Percentiles rank a stretch among this genome's conserved stretches.
These are phyloP conservation scores for Rhytidiadelphus loreus DNA, from an alignment of 225 moss, liverwort and hornwort species.

Conservation along the genomic window DNA sequence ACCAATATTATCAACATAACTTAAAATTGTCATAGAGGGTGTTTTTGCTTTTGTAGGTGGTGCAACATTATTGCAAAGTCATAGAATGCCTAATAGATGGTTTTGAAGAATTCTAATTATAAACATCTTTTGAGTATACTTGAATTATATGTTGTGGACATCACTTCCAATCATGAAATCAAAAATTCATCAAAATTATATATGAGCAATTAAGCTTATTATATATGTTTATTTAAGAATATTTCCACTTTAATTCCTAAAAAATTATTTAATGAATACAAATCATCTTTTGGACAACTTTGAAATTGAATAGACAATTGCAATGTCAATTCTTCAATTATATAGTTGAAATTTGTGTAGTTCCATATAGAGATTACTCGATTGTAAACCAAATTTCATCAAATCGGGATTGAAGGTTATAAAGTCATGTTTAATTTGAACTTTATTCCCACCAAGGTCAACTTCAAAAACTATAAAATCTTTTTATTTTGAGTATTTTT, in stretches of 20 bases:
- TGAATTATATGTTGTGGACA: background rate
- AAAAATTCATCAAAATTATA: background rate
- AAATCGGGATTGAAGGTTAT: background rate
- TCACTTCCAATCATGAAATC: background rate
- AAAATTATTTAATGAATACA: background rate
- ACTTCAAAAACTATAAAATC: background rate
- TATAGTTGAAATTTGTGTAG: background rate
- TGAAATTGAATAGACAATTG: background rate
- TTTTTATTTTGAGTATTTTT: background rate
- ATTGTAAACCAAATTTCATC: background rate
- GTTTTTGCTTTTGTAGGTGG: background rate
- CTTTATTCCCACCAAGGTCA: background rate
- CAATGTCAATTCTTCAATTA: background rate
- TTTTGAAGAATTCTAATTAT: background rate
- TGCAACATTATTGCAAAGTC: background rate
- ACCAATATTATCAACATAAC: fast-evolving
- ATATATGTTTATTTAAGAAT: background rate
- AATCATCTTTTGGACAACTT: background rate
- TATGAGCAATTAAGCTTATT: background rate
- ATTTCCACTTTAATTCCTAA: background rate
- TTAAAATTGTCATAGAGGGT: fast-evolving
- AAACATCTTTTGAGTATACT: background rate
- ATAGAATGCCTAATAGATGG: background rate
- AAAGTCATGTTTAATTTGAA: background rate
- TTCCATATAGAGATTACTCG: fast-evolving